phyloP scores from a whole-genome alignment of 768 basidiomycete species.

The Kwoniella mangroviensis region DNA sequence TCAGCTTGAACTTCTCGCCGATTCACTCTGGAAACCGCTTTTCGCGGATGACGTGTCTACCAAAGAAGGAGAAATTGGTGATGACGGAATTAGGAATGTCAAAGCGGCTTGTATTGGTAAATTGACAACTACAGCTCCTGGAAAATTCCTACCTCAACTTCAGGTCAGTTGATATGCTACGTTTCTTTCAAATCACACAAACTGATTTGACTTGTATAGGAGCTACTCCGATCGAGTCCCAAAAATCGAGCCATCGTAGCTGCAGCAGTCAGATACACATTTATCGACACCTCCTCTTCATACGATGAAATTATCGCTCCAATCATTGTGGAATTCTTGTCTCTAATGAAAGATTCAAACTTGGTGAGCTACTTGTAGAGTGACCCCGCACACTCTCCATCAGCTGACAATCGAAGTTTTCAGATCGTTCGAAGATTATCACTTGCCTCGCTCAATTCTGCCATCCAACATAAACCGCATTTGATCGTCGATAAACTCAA shows the following conservation, averaged over 20 bases:
- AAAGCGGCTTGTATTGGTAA: slow-evolving; percentile 97
- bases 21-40: slow-evolving; percentile 86
- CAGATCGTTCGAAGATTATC: slow-evolving; percentile 90
- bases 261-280: slow-evolving; percentile 86
- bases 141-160: slow-evolving; percentile 87
- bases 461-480: slow-evolving; percentile 91
- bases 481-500: slow-evolving; percentile 83
- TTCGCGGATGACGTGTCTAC: slow-evolving; percentile 72
- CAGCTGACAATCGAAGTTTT: neutral
- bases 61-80: slow-evolving; percentile 56
- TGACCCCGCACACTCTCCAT: slow-evolving; percentile 3
- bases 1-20: slow-evolving; percentile 84
- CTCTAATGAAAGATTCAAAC: slow-evolving; percentile 84
- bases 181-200: slow-evolving; percentile 1
- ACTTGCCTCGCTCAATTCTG: slow-evolving; percentile 88
- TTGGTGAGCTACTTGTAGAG: slow-evolving; percentile 64
- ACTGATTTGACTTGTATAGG: slow-evolving; percentile 37
- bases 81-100: slow-evolving; percentile 90
- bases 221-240: slow-evolving; percentile 43
- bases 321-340: slow-evolving; percentile 84
- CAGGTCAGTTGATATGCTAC: slow-evolving; percentile 65
- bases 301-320: slow-evolving; percentile 92
- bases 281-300: slow-evolving; percentile 79
- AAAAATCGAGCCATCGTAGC: slow-evolving; percentile 80
- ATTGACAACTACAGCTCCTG: slow-evolving; percentile 86